Evolutionary conservation across 176 grass and related monocot genomes (phyloP).

Genomic region (Rhipidocladum racemiflorum): DNA sequence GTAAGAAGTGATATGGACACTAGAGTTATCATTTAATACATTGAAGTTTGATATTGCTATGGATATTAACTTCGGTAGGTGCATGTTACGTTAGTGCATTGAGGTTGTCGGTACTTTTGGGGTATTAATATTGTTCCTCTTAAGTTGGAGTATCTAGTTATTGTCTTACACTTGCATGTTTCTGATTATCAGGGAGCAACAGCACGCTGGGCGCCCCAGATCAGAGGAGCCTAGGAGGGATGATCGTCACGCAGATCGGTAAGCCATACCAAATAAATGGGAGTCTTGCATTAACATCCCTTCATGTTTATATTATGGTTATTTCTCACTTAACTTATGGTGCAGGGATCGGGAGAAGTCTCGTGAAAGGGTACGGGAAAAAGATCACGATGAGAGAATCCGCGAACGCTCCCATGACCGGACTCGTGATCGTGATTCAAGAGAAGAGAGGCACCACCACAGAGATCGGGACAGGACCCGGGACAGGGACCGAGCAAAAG

Average conservation of each 20-base stretch:
- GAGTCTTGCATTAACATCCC: not conserved
- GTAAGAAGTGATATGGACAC: not conserved
- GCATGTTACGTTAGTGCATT: not conserved
- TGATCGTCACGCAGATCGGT: slow-evolving; percentile 57
- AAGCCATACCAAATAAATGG: not conserved
- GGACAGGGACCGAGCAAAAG: slow-evolving; percentile 51
- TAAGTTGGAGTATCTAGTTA: not conserved
- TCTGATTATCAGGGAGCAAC: slow-evolving; percentile 61
- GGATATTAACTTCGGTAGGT: not conserved
- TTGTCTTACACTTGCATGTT: not conserved
- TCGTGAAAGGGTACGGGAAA: slow-evolving; percentile 53
- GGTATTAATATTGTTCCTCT: not conserved
- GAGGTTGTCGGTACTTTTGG: not conserved
- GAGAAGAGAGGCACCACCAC: slow-evolving; percentile 66
- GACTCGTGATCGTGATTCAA: slow-evolving; percentile 52
- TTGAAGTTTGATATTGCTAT: slow-evolving; percentile 21
- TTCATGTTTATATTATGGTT: slow-evolving; percentile 3
- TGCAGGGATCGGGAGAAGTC: slow-evolving; percentile 67
- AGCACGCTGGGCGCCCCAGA: slow-evolving; percentile 42
- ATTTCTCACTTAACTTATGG: not conserved
- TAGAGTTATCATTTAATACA: slow-evolving; percentile 13
- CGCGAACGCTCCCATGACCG: slow-evolving; percentile 59
- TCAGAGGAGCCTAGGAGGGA: slow-evolving; percentile 81
- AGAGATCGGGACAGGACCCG: slow-evolving; percentile 57
- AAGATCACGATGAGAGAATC: slow-evolving; percentile 48